Percentiles rank a stretch among this genome's conserved stretches.
phyloP scores from a whole-genome alignment of 352 stramenopile genomes.

The Pythium aphanidermatum region DNA sequence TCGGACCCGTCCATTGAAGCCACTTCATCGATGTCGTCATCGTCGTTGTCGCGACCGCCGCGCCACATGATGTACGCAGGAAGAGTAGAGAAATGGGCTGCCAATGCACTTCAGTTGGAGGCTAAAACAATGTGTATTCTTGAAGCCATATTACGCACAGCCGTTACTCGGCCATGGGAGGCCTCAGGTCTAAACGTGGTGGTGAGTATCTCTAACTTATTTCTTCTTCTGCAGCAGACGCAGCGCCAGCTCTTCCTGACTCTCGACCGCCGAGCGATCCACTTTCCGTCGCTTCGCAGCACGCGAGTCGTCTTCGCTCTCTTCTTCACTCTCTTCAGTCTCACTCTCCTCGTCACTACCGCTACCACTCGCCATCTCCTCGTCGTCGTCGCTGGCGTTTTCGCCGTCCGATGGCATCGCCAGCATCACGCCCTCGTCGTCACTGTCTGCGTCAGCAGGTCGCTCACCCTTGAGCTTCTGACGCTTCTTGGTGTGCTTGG shows the following conservation, averaged over 20 bases:
- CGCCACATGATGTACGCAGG: too few relatives aligned
- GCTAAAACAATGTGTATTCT: too few relatives aligned
- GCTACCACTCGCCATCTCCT: slow-evolving; percentile 14
- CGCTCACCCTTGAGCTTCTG: slow-evolving; percentile 79
- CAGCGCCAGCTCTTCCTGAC: slow-evolving; percentile 76
- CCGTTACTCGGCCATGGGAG: too few relatives aligned
- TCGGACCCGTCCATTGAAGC: too few relatives aligned
- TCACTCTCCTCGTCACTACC: slow-evolving; percentile 20
- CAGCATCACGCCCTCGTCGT: slow-evolving; percentile 13
- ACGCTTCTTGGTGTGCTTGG: slow-evolving; percentile 87
- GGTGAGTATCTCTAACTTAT: slow-evolving; percentile 6
- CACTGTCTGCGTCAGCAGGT: slow-evolving; percentile 2
- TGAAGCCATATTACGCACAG: too few relatives aligned
- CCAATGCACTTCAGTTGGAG: too few relatives aligned
- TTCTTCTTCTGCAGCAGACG: slow-evolving; percentile 60
- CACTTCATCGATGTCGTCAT: background rate
- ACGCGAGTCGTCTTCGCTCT: slow-evolving; percentile 10
- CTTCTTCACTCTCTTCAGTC: slow-evolving; percentile 29
- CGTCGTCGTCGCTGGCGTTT: slow-evolving; percentile 35
- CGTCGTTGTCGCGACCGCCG: background rate
- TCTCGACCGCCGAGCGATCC: slow-evolving; percentile 43
- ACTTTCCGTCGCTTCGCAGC: slow-evolving; percentile 29
- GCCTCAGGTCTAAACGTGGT: too few relatives aligned
- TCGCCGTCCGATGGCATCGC: too few relatives aligned
- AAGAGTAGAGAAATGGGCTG: too few relatives aligned